Evolutionary conservation across 441 rosid species (phyloP).

Genomic region (Rhodomyrtus psidioides): DNA sequence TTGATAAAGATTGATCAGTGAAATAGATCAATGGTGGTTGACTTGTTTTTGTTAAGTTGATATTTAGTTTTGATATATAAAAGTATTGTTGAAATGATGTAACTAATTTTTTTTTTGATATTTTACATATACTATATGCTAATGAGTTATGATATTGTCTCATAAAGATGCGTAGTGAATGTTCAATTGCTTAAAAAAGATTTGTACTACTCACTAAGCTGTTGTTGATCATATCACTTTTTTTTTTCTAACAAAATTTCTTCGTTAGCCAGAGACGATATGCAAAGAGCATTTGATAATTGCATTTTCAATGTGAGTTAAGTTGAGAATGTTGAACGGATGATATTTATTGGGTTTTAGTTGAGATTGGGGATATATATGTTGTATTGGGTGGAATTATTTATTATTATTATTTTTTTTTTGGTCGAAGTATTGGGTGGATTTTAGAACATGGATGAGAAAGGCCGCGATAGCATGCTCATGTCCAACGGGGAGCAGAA

Average conservation of each 20-base stretch:
- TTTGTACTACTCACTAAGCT: background rate
- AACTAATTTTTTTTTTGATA: background rate
- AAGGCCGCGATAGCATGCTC: no score
- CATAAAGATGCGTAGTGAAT: no score
- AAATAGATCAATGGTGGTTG: no score
- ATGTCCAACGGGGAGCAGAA: background rate
- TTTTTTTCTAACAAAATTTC: background rate
- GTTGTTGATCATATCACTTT: background rate
- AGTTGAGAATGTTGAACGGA: background rate
- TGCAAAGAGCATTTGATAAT: accelerated
- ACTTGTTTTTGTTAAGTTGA: background rate
- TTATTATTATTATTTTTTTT: no score
- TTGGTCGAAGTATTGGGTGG: no score
- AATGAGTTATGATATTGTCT: no score
- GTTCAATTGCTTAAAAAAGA: no score
- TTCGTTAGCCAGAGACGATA: background rate
- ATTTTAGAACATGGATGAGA: background rate
- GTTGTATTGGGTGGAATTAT: no score
- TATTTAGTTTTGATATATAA: no score
- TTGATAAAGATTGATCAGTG: no score
- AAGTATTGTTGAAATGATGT: background rate
- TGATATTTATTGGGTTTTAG: background rate
- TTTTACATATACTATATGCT: no score
- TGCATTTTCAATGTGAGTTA: background rate
- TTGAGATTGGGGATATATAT: background rate